Conservation (phyloP, 805 yeast species). For the Cyberlindnera galapagoensis region DNA sequence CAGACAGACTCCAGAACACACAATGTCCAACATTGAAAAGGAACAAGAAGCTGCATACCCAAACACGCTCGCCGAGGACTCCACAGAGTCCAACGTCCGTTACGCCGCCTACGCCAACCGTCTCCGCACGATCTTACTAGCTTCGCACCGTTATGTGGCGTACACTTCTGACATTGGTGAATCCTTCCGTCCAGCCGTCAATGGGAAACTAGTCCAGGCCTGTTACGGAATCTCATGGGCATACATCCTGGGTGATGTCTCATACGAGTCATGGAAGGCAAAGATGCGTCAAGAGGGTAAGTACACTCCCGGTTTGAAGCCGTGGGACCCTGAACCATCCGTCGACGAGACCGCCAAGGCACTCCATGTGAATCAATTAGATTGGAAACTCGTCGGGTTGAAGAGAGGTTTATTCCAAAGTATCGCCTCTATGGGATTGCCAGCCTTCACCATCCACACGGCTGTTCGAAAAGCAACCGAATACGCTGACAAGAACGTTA, state of each 20-base stretch:
- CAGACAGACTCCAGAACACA: background rate
- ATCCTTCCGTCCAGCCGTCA: conserved; percentile 77
- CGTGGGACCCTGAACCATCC: conserved; percentile 55
- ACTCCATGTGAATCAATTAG: conserved; percentile 38
- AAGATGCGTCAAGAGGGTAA: conserved; percentile 60
- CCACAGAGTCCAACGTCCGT: conserved; percentile 48
- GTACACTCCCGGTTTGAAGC: conserved; percentile 51
- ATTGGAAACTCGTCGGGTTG: conserved; percentile 59
- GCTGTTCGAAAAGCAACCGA: conserved; percentile 64
- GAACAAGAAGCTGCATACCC: conserved; percentile 13
- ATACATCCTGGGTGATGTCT: conserved; percentile 69
- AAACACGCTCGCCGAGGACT: conserved; percentile 24
- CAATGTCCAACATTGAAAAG: conserved; percentile 8
- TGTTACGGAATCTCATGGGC: conserved; percentile 76
- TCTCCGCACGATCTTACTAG: conserved; percentile 58
- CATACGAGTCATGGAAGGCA: conserved; percentile 67
- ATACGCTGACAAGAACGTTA: conserved; percentile 48
- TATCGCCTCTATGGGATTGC: conserved; percentile 80
- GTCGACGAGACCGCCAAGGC: conserved; percentile 29
- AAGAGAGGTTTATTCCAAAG: conserved; percentile 78
- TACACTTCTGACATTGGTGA: conserved; percentile 86
- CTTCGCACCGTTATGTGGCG: conserved; percentile 78
- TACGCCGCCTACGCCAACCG: conserved; percentile 82
- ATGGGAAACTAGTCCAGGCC: conserved; percentile 53
- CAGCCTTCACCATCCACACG: conserved; percentile 79